Evolutionary conservation across 768 basidiomycete genomes (phyloP).

Genomic region (Neoboletus brunneissimus): DNA sequence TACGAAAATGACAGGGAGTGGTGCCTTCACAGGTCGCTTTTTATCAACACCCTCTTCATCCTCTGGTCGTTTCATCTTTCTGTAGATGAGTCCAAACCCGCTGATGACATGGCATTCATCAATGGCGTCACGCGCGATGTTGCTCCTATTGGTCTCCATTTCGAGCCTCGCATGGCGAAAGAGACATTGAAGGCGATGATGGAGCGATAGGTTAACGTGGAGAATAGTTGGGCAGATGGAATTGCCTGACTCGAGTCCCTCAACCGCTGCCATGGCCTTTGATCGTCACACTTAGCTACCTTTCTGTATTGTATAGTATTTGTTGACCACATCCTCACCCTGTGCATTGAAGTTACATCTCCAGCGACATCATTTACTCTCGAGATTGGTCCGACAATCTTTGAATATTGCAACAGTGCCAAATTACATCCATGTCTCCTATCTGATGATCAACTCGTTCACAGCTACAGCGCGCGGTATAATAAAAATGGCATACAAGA

Average conservation of each 20-base stretch:
- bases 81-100: constrained; percentile 44
- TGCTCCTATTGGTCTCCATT: constrained; percentile 52
- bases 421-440: not conserved
- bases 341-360: not conserved
- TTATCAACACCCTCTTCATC: constrained; percentile 56
- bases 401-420: not conserved
- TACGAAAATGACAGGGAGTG: not conserved
- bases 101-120: constrained; percentile 57
- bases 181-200: constrained; percentile 10
- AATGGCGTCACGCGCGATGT: not conserved
- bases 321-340: too few species aligned
- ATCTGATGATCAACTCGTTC: not conserved
- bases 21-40: constrained; percentile 46
- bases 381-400: not conserved
- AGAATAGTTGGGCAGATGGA: not conserved
- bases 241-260: not conserved
- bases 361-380: not conserved
- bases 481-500: not conserved
- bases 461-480: not conserved
- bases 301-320: not conserved
- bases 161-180: constrained; percentile 41
- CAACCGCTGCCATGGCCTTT: too few species aligned
- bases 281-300: not conserved
- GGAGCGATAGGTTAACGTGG: not conserved
- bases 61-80: constrained; percentile 58